These are phyloP conservation scores for Salix suchowensis DNA, from an alignment of 345 rosid genomes.

Conservation along the genomic window DNA sequence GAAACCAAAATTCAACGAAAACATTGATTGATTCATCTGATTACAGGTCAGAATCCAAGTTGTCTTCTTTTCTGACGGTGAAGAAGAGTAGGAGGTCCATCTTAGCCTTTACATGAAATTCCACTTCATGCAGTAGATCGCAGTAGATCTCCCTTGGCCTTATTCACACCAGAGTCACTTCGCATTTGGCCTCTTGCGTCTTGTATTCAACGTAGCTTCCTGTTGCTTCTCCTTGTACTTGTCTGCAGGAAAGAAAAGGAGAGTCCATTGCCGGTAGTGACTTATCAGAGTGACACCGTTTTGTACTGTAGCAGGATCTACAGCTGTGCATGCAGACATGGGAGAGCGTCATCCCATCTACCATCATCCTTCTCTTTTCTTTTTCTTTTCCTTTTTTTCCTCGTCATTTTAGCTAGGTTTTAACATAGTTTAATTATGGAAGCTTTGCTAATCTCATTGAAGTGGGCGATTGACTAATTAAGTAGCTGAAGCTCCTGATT, in stretches of 20 bases:
- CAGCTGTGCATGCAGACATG: slow-evolving; percentile 10
- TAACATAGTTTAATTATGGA: slow-evolving; percentile 5
- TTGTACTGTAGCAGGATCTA: neutral
- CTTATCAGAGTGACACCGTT: neutral
- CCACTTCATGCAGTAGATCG: neutral
- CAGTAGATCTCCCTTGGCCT: slow-evolving; percentile 2
- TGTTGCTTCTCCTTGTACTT: neutral
- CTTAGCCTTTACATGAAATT: neutral
- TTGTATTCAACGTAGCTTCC: neutral
- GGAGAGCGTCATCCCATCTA: slow-evolving; percentile 15
- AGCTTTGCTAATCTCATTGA: slow-evolving; percentile 12
- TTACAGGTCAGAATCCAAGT: slow-evolving; percentile 2
- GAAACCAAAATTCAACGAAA: neutral
- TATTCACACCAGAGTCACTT: neutral
- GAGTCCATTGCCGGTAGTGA: neutral
- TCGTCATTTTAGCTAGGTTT: neutral
- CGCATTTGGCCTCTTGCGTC: neutral
- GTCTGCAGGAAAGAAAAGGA: neutral
- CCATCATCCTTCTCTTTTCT: neutral
- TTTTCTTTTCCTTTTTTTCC: neutral
- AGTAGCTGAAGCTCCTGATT: slow-evolving; percentile 2
- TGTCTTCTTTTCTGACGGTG: slow-evolving; percentile 20
- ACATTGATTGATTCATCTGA: neutral
- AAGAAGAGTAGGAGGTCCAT: slow-evolving; percentile 14
- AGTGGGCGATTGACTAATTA: neutral